A percentile compares a stretch with the other conserved stretches of the same genome.
Evolutionary conservation across 2,329 filamentous ascomycete species (phyloP).

Genomic region (Penicillium sp.): DNA sequence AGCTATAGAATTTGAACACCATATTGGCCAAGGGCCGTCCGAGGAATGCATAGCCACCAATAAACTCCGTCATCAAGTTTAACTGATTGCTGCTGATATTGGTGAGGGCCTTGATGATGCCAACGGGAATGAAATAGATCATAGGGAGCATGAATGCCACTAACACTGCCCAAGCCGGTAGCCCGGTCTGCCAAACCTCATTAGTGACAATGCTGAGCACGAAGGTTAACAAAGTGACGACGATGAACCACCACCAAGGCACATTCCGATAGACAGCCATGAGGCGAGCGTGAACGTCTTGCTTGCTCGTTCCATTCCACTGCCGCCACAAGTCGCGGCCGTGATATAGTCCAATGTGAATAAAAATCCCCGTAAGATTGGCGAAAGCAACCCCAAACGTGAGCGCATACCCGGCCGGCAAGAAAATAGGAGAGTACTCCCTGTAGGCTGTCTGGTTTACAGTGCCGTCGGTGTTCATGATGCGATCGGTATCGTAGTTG

Average conservation of each 20-base stretch:
- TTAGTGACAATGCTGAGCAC: constrained; percentile 38
- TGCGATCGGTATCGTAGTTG: constrained; percentile 59
- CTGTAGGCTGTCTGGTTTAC: constrained; percentile 62
- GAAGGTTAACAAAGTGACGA: constrained; percentile 39
- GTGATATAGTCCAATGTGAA: constrained; percentile 40
- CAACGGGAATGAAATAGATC: constrained; percentile 49
- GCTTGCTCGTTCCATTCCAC: constrained; percentile 33
- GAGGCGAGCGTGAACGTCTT: constrained; percentile 46
- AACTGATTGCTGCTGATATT: constrained; percentile 50
- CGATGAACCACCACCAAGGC: constrained; percentile 49
- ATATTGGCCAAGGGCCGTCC: constrained; percentile 50
- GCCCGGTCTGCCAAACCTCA: constrained; percentile 45
- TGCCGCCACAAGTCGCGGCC: constrained; percentile 37
- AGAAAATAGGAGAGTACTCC: constrained; percentile 64
- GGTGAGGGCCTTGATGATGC: constrained; percentile 50
- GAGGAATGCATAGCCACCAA: constrained; percentile 49
- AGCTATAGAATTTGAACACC: constrained; percentile 72
- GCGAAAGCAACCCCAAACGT: constrained; percentile 64
- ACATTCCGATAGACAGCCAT: constrained; percentile 42
- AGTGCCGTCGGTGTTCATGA: constrained; percentile 54
- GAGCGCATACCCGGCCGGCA: constrained; percentile 58
- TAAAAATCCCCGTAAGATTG: constrained; percentile 58
- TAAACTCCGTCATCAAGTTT: constrained; percentile 50
- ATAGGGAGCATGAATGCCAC: constrained; percentile 46
- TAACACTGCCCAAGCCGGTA: constrained; percentile 48